Conservation (phyloP, 805 yeast species). For the Kodamaea sagamina region DNA sequence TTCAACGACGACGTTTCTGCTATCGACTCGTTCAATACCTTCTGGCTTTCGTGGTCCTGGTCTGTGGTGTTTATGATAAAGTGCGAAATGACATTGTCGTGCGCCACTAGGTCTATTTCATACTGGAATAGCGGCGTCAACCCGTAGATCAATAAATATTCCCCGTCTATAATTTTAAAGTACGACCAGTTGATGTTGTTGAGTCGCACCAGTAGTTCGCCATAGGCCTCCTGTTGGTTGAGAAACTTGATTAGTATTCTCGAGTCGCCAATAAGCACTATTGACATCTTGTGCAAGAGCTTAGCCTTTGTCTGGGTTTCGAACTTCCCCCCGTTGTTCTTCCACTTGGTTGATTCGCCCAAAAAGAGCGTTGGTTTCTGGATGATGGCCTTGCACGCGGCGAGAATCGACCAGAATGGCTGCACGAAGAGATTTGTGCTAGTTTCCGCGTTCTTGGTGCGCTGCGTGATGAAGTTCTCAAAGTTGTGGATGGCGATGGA, state of each 20-base stretch:
- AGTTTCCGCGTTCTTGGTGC: slow-evolving; percentile 14
- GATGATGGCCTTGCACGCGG: slow-evolving; percentile 37
- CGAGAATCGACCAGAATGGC: slow-evolving; percentile 46
- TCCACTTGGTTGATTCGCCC: slow-evolving; percentile 28
- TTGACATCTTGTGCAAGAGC: slow-evolving; percentile 20
- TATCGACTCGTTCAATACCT: slow-evolving; percentile 27
- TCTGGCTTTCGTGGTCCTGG: slow-evolving; percentile 15
- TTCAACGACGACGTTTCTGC: slow-evolving; percentile 28
- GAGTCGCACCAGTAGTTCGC: slow-evolving; percentile 8
- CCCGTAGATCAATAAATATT: slow-evolving; percentile 33
- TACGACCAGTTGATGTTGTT: slow-evolving; percentile 39
- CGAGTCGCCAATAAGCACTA: slow-evolving; percentile 32
- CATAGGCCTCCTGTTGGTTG: not conserved
- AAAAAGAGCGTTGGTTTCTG: slow-evolving; percentile 32
- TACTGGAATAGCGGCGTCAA: slow-evolving; percentile 41
- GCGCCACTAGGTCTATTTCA: slow-evolving; percentile 31
- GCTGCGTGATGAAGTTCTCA: slow-evolving; percentile 18
- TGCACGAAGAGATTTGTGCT: slow-evolving; percentile 25
- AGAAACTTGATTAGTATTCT: slow-evolving; percentile 31
- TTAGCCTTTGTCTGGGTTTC: not conserved
- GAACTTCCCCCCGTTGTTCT: slow-evolving; percentile 27
- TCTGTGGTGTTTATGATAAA: slow-evolving; percentile 34
- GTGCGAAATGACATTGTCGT: slow-evolving; percentile 21
- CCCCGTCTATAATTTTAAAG: slow-evolving; percentile 20
- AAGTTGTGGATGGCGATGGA: slow-evolving; percentile 18